Percentiles rank a stretch among this genome's conserved stretches.
Evolutionary conservation across 108 stramenopile genomes (phyloP).

Genomic region (Fragilaria crotonensis): DNA sequence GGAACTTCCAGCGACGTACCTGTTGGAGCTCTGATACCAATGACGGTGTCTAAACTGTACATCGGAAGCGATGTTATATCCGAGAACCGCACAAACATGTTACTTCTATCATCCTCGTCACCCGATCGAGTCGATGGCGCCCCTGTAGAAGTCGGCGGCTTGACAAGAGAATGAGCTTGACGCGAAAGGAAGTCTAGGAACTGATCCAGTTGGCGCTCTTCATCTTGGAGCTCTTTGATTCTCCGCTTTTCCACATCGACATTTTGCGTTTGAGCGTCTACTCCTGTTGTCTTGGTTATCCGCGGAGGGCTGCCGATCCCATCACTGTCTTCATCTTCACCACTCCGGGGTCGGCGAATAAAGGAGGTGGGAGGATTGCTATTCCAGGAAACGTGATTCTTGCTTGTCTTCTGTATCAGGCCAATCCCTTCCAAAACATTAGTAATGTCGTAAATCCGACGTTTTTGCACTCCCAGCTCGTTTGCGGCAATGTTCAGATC

Average conservation of each 20-base stretch:
- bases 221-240: conserved; percentile 20
- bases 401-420: conserved; percentile 77
- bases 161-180: conserved; percentile 25
- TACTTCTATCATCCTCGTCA: not conserved
- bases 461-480: conserved; percentile 82
- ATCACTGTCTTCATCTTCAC: conserved; percentile 8
- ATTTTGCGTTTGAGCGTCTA: not conserved
- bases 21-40: conserved; percentile 84
- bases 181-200: conserved; percentile 30
- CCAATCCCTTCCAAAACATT: conserved; percentile 94
- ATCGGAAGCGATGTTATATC: conserved; percentile 58
- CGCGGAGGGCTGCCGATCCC: conserved; percentile 29
- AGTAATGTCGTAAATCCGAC: conserved; percentile 93
- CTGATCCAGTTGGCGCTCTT: conserved; percentile 27
- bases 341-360: not conserved
- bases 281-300: conserved; percentile 16
- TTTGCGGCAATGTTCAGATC: conserved; percentile 87
- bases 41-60: conserved; percentile 69
- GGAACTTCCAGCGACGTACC: conserved; percentile 88
- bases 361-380: not conserved
- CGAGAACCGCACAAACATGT: conserved; percentile 55
- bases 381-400: conserved; percentile 89
- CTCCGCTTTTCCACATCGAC: not conserved
- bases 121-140: not conserved
- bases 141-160: conserved; percentile 2